Base-by-base conservation (phyloP, 2,329 filamentous ascomycete genomes). In the Xylaria multiplex region DNA sequence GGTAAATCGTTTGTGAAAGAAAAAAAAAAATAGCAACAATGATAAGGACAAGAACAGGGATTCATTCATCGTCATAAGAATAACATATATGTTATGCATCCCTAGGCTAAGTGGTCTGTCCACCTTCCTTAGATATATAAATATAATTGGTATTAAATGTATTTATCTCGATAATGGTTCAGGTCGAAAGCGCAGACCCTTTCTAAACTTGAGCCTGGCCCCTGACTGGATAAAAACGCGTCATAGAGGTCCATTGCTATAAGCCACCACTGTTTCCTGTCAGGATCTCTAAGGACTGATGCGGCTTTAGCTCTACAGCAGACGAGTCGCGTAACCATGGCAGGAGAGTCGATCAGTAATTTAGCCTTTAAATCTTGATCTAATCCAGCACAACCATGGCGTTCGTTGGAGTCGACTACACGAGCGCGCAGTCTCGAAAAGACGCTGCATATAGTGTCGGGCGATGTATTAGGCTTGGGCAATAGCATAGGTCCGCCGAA, bases 131-230 rank as follows among this genome's bases (percentile, higher is more conserved):
- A 48, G n/a, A 4, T 13, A 48, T 48, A 48, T 19, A 48, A 48
- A 7, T 48, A 24, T 24, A 24, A 22, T 13, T 1, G 7, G 19
- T 24, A 24, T 19, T 43, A 56, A 7, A 19, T 58, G 24, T 35
- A 55, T 60, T 60, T 14, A 46, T 54, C 40, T 49, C 62, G 57
- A 66, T 58, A 62, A 50, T 59, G 55, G 49, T 56, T 40, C 50
- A 67, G 60, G 58, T 69, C 62, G 30, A 62, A 69, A n/a, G 64
- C 64, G 59, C 67, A 67, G 24, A 65, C 57, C 32, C 64, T 65
- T 16, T 69, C 68, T 59, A 68, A 32, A 2, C 37, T 52, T 14
- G 65, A 58, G 56, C 40, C 58, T 24, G 63, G 59, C 63, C 45
- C 24, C 45, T 64, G 49, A 45, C 19, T 27, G 27, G 62, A 63